Conservation (phyloP, 2,329 filamentous ascomycete species). For the Massarina eburnea region DNA sequence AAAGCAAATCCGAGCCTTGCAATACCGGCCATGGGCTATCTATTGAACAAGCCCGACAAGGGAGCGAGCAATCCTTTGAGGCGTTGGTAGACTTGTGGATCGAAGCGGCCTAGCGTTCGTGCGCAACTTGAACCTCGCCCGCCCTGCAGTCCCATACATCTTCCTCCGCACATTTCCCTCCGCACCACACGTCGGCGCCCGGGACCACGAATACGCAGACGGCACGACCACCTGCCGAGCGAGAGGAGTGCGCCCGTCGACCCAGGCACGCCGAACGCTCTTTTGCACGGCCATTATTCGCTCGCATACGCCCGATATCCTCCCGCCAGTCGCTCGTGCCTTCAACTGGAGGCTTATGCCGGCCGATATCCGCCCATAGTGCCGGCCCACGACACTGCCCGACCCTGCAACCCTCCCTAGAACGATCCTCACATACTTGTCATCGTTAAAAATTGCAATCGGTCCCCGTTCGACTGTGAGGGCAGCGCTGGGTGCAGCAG, state of each 20-base stretch:
- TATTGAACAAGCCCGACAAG: neutral
- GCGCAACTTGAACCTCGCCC: neutral
- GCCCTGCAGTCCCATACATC: constrained; percentile 11
- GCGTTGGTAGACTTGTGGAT: constrained; percentile 1
- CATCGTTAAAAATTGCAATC: constrained; percentile 16
- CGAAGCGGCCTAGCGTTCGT: constrained; percentile 3
- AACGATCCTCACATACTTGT: neutral
- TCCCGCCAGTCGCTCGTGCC: constrained; percentile 10
- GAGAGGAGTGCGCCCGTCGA: neutral
- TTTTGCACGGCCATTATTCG: neutral
- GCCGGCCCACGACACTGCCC: constrained; percentile 21
- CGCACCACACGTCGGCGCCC: constrained; percentile 17
- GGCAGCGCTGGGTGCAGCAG: constrained; percentile 27
- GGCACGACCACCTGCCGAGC: constrained; percentile 4
- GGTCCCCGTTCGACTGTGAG: constrained; percentile 7
- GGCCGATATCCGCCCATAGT: constrained; percentile 30
- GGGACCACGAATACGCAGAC: constrained; percentile 15
- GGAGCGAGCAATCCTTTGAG: constrained; percentile 2
- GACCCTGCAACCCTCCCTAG: constrained; percentile 8
- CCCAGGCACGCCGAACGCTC: neutral
- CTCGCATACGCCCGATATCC: neutral
- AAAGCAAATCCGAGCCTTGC: too few relatives aligned
- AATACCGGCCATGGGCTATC: too few relatives aligned
- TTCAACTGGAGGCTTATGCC: constrained; percentile 33
- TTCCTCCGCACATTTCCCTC: constrained; percentile 9